Percentiles rank a stretch among this genome's conserved stretches.
Conservation (phyloP, 2,329 filamentous ascomycete genomes). For the Pseudocercospora macadamiae region DNA sequence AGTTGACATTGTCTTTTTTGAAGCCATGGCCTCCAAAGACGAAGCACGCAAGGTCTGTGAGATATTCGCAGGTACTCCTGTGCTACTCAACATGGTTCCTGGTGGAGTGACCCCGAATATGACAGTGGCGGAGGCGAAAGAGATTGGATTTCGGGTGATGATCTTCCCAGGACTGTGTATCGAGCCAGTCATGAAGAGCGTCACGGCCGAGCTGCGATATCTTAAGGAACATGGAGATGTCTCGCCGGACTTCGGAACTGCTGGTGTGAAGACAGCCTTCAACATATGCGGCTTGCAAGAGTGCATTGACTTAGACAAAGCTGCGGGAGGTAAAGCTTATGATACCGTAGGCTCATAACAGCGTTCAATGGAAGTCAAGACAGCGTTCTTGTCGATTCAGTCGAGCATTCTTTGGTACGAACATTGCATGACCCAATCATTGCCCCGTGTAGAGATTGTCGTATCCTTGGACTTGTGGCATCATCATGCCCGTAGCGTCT, state of each 20-base stretch:
- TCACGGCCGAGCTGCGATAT: slow-evolving; percentile 5
- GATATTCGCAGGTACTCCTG: slow-evolving; percentile 53
- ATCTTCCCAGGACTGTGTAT: slow-evolving; percentile 45
- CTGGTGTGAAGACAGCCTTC: slow-evolving; percentile 11
- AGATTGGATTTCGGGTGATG: slow-evolving; percentile 60
- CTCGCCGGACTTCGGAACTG: not conserved
- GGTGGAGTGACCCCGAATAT: slow-evolving; percentile 58
- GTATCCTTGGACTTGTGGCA: not conserved
- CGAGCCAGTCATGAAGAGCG: slow-evolving; percentile 10
- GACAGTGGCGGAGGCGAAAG: slow-evolving; percentile 54
- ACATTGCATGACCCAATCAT: too few species aligned
- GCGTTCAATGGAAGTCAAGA: too few species aligned
- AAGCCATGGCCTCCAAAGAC: slow-evolving; percentile 57
- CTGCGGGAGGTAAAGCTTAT: slow-evolving; percentile 9
- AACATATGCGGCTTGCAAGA: slow-evolving; percentile 12
- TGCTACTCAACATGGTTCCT: slow-evolving; percentile 60
- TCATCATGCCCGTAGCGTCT: not conserved
- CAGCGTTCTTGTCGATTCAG: too few species aligned
- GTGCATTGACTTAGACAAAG: slow-evolving; percentile 4
- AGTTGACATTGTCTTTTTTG: slow-evolving; percentile 62
- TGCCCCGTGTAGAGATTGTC: not conserved
- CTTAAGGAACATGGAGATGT: slow-evolving; percentile 4
- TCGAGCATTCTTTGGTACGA: too few species aligned
- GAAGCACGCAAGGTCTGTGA: slow-evolving; percentile 52
- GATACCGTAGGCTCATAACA: slow-evolving; percentile 5